Evolutionary conservation across 2,329 filamentous ascomycete species (phyloP), one percentile per base, ranked within the genome.

Genomic region (Fusarium napiforme): DNA sequence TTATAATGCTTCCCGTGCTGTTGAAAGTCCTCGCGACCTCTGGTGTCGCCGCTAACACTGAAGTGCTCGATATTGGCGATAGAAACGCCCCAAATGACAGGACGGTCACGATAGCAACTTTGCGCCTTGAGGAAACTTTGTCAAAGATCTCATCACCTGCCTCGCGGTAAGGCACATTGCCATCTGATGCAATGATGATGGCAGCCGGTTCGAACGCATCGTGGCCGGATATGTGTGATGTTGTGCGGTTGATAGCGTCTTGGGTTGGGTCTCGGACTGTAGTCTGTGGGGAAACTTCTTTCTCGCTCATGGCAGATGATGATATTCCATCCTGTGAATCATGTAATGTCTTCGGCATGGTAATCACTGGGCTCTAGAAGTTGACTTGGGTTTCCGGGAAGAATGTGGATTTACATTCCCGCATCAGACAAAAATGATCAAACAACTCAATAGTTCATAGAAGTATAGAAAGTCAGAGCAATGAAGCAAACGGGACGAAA

Each of bases 41-140:
- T 4, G 93, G 93, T 3, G 92, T 89, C 5, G 93, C 93, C 3
- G 92, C 87, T 18, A 96, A 82, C 14, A 95, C 89, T 2, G 91
- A 91, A 0, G 93, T 95, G 43, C 90, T 93, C 18, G 90, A 92
- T 30, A 94, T 88, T 1, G 93, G 93, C 2, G 93, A 91, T 49
- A 96, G 84, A 72, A 96, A 94, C 32, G 91, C 90, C 82, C 92
- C 94, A 78, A 92, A 93, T 1, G 92, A 91, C 59, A 95, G 82
- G 10, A 95, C 87, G 15, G 85, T 84, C 21, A 94, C 91, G 59
- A 96, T 93, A 69, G 90, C 77, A 6, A 86, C 79, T 81, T 96
- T 96, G 45, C 91, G 88, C 21, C 83, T 82, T 7, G 82, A 81
- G 0, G 91, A 87, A 69, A 95, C 87, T 23, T 87, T 87, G 75